Percentiles rank a stretch among this genome's conserved stretches.
Evolutionary conservation across 139 green algal species (phyloP).

Genomic region (Nannochloris sp.): DNA sequence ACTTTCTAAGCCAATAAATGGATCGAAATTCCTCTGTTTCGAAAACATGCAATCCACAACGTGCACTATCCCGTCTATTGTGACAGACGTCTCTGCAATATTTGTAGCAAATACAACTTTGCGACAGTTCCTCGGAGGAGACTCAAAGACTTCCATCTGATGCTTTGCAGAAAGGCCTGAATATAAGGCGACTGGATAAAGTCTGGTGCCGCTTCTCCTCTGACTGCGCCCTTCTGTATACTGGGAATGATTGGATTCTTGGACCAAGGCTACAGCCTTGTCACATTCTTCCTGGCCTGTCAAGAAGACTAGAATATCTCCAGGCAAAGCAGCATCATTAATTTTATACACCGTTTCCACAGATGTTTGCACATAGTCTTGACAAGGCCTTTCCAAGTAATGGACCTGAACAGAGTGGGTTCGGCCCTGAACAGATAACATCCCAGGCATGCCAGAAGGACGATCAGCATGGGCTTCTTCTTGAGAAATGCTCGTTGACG

Average conservation of each 20-base stretch:
- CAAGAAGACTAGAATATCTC: constrained; percentile 90
- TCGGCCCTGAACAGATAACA: constrained; percentile 64
- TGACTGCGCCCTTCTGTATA: neutral
- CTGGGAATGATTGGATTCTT: constrained; percentile 52
- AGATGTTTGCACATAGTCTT: constrained; percentile 62
- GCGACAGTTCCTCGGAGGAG: constrained; percentile 50
- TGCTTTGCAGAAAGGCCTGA: constrained; percentile 57
- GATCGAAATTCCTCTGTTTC: constrained; percentile 83
- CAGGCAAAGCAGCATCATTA: constrained; percentile 60
- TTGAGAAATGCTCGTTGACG: constrained; percentile 44
- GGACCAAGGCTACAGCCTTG: constrained; percentile 33
- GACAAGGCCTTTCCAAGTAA: constrained; percentile 57
- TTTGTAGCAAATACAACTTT: constrained; percentile 87
- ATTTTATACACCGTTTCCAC: constrained; percentile 64
- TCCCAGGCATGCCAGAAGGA: constrained; percentile 71
- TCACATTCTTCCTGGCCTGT: constrained; percentile 72
- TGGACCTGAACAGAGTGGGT: constrained; percentile 70
- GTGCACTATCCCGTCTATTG: constrained; percentile 73
- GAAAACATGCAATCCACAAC: constrained; percentile 83
- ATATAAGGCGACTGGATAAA: constrained; percentile 56
- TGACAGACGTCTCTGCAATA: constrained; percentile 83
- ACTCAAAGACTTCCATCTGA: constrained; percentile 57
- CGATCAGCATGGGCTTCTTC: constrained; percentile 45
- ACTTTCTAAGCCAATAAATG: constrained; percentile 92
- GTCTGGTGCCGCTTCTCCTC: constrained; percentile 11